Evolutionary conservation across 2,329 filamentous ascomycete genomes (phyloP).

Genomic region (Alternaria novae-zelandiae): DNA sequence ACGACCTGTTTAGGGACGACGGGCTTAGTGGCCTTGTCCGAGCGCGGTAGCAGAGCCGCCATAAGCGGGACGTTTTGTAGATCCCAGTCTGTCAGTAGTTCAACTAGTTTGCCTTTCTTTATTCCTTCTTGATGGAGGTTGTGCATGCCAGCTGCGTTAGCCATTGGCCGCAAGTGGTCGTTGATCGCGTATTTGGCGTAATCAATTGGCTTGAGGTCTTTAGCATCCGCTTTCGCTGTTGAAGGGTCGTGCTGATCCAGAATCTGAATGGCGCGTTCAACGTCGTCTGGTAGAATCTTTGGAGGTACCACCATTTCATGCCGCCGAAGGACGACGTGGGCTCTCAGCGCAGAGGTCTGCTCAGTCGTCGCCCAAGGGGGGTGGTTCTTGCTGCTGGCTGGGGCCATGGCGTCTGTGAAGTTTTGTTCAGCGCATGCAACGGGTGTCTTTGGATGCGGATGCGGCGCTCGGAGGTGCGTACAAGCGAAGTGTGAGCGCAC

Average conservation of each 20-base stretch:
- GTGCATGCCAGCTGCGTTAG: not conserved
- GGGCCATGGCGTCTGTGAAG: not conserved
- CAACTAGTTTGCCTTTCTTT: not conserved
- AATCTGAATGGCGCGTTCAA: not conserved
- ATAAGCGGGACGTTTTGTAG: not conserved
- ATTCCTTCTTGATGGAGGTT: not conserved
- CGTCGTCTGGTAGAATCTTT: not conserved
- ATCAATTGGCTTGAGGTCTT: not conserved
- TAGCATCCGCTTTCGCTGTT: not conserved
- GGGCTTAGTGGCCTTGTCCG: not conserved
- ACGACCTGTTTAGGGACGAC: not conserved
- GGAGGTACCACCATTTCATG: not conserved
- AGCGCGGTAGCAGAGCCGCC: not conserved
- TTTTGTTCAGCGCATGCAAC: not conserved
- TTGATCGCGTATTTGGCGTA: not conserved
- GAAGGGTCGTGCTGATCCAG: not conserved
- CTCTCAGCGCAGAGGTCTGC: not conserved
- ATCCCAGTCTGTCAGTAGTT: not conserved
- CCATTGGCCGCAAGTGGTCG: not conserved
- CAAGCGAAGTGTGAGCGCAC: not conserved
- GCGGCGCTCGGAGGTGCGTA: not conserved
- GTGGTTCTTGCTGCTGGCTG: not conserved
- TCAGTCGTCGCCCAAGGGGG: not conserved
- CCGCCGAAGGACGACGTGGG: not conserved
- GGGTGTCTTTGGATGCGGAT: not conserved